Base-by-base conservation (phyloP, 441 rosid genomes). In the Codiaeum variegatum region DNA sequence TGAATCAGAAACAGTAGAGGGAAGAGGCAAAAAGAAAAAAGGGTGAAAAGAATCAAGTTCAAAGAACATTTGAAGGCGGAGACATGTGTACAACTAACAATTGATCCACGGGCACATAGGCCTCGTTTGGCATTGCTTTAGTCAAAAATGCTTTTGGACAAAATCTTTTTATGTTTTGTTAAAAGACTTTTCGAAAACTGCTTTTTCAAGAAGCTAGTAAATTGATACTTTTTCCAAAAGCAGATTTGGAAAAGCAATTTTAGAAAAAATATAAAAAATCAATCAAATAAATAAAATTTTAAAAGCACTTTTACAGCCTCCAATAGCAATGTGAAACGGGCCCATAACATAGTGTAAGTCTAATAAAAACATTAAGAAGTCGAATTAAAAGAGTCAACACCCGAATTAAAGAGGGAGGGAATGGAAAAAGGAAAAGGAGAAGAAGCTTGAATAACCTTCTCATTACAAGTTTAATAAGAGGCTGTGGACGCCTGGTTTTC, bases 401-500 rank as follows among this genome's bases (percentile, higher is more conserved):
- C n/a, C 23, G 31, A 60, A 32, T 9, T 21, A 42, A 19, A 34
- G 3, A 9, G 66, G n/a, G 23, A 69, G 29, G 51, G 13, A 36
- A 29, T 32, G 32, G 29, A n/a, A 28, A 54, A 44, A 34, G 11
- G 21, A 26, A 44, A 36, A 44, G 52, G 26, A 67, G 63, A 78
- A 71, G 61, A 78, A 66, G 56, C 52, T 28, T n/a, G 63, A 70
- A 73, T 71, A 62, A 96, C 99, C 99, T 96, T 83, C 99, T 89
- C 99, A 96, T 91, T 58, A 94, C 99, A 73, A 94, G 95, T 83
- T 94, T 94, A 78, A 96, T 94, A 71, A 96, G 94, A 70, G 96
- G 93, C 56, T 96, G 99, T 18, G 99, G 97, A 47, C 99, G 98
- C 85, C 95, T 90, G n/a, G 92, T 80, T 87, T 96, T 96, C 65